Evolutionary conservation across 2,329 filamentous ascomycete genomes (phyloP), one percentile per base, ranked within the genome.

Genomic region (Colletotrichum sidae): DNA sequence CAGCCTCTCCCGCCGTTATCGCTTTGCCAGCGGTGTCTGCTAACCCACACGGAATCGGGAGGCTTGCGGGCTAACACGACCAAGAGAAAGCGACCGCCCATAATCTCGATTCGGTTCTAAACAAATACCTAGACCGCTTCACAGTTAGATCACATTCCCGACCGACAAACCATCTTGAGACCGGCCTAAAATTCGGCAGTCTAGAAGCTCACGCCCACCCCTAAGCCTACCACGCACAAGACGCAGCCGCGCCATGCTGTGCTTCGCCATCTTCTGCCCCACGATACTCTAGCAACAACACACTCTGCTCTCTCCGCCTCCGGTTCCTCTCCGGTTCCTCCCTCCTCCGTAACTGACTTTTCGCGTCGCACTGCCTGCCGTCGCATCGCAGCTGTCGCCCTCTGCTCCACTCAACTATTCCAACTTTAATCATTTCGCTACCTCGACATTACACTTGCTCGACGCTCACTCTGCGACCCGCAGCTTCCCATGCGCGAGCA

Each of bases 81-180:
- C 10, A 17, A 11, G 45, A 56, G 41, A 61, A 15, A 25, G 62
- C 62, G 57, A 51, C 33, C 42, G 41, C 47, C 35, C 58, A 13
- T 37, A 47, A 39, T 41, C 25, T 35, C 62, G 38, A 9, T 25
- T n/a, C 13, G 42, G 25, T 17, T 13, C 52, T 47, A 37, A 47
- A 33, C 17, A 37, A 44, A 38, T 42, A 53, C 63, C 63, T 57
- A 62, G 63, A 50, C 63, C 47, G 52, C 47, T 42, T 25, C 47
- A 56, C 47, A 63, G 63, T 66, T 45, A 63, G 47, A 62, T 39
- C 47, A 42, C 63, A 66, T 66, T 66, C 58, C 47, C 57, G 35
- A 17, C 47, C 12, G 38, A 42, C 11, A 25, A 47, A 38, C 52
- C 47, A 52, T 53, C 57, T 53, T 58, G 62, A 62, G 53, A 57